phyloP scores from a whole-genome alignment of 1,284 basidiomycete species.

The Moesziomyces antarcticus region DNA sequence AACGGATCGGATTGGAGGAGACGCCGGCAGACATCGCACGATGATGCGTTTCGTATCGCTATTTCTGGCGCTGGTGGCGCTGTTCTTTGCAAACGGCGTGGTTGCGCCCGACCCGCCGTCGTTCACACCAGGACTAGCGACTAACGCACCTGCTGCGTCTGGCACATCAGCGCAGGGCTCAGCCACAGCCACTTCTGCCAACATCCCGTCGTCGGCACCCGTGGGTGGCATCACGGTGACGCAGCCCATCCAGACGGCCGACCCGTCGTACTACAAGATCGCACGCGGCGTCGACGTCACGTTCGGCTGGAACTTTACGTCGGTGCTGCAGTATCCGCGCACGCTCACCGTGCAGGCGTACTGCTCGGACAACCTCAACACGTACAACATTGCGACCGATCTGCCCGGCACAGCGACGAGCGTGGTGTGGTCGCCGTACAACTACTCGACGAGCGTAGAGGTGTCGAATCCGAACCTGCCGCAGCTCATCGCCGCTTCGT shows the following conservation, averaged over 20 bases:
- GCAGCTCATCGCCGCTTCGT: slow-evolving; percentile 61
- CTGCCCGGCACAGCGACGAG: slow-evolving; percentile 58
- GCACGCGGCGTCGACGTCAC: slow-evolving; percentile 61
- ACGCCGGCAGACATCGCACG: neutral
- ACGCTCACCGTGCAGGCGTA: slow-evolving; percentile 60
- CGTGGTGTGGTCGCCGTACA: slow-evolving; percentile 64
- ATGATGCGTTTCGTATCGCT: slow-evolving; percentile 22
- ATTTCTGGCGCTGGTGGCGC: slow-evolving; percentile 29
- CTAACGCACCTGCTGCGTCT: slow-evolving; percentile 3
- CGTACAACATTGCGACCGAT: slow-evolving; percentile 60
- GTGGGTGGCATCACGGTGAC: slow-evolving; percentile 65
- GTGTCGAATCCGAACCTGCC: slow-evolving; percentile 46
- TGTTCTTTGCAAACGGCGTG: slow-evolving; percentile 16
- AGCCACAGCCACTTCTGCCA: slow-evolving; percentile 14
- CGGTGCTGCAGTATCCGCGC: slow-evolving; percentile 52
- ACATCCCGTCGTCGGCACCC: slow-evolving; percentile 55
- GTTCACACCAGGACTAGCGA: slow-evolving; percentile 29
- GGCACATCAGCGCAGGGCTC: slow-evolving; percentile 11
- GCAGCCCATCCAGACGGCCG: slow-evolving; percentile 61
- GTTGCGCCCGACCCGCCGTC: slow-evolving; percentile 35
- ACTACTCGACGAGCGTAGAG: slow-evolving; percentile 55
- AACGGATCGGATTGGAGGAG: no score
- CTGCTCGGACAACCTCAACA: slow-evolving; percentile 62
- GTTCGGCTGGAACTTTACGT: slow-evolving; percentile 67
- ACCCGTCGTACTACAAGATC: slow-evolving; percentile 66